These are phyloP conservation scores for Coccomyxa sp. DNA, from an alignment of 139 green algal genomes.

Conservation along the genomic window DNA sequence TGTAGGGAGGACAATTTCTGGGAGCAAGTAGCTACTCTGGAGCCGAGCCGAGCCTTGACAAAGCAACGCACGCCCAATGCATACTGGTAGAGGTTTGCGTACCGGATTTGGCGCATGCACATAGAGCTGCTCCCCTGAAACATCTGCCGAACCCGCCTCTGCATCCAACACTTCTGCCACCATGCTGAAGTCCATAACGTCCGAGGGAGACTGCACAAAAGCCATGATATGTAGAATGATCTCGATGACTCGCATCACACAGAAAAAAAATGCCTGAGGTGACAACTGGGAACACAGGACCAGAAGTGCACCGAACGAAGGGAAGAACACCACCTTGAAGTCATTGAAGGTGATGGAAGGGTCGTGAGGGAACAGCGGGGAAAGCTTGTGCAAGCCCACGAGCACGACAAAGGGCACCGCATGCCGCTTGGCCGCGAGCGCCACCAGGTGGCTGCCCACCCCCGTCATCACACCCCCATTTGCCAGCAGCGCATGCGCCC, in stretches of 20 bases:
- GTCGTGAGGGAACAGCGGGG: conserved; percentile 88
- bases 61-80: too few species aligned
- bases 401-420: conserved; percentile 93
- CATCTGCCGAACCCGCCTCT: background rate
- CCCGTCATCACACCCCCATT: conserved; percentile 89
- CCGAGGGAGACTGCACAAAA: conserved; percentile 19
- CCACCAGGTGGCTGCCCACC: conserved; percentile 71
- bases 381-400: conserved; percentile 90
- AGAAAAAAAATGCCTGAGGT: too few species aligned
- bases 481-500: conserved; percentile 86
- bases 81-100: too few species aligned
- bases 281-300: too few species aligned
- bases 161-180: conserved; percentile 37
- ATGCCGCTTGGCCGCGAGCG: conserved; percentile 81
- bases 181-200: conserved; percentile 58
- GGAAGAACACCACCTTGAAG: conserved; percentile 46
- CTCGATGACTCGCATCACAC: too few species aligned
- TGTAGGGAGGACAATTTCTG: too few species aligned
- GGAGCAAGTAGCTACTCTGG: too few species aligned
- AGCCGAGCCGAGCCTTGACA: too few species aligned
- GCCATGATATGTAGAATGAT: too few species aligned
- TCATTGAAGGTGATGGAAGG: conserved; percentile 80
- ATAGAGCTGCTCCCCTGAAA: conserved; percentile 10
- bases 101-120: conserved; percentile 82
- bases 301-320: too few species aligned